Percentiles rank a stretch among this genome's conserved stretches.
Evolutionary conservation across 2,329 filamentous ascomycete genomes (phyloP).

Genomic region (Calonectria fujianensis): DNA sequence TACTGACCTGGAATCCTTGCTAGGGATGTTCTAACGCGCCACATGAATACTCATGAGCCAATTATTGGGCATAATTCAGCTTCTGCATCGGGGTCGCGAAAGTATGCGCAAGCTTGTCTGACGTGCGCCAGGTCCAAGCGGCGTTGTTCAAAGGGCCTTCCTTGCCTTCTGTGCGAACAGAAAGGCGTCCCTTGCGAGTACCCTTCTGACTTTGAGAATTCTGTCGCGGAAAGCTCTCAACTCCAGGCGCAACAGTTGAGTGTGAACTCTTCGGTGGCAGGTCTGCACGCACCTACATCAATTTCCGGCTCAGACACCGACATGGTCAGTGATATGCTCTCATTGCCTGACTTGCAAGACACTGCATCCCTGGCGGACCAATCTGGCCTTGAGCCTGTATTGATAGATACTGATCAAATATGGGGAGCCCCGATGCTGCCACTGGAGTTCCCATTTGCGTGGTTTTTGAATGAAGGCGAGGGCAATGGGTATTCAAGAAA

Average conservation of each 20-base stretch:
- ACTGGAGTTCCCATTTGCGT: not conserved
- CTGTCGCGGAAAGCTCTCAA: not conserved
- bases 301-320: not conserved
- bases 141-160: constrained; percentile 2
- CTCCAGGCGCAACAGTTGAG: not conserved
- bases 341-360: not conserved
- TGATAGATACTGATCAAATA: too few relatives aligned
- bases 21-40: constrained; percentile 1
- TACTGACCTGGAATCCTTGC: not conserved
- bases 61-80: not conserved
- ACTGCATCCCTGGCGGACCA: not conserved
- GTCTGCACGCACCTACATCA: not conserved
- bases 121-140: not conserved
- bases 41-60: not conserved
- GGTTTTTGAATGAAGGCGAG: not conserved
- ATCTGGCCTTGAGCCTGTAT: not conserved
- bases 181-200: not conserved
- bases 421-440: not conserved
- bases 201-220: not conserved
- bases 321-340: not conserved
- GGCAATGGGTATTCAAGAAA: too few relatives aligned
- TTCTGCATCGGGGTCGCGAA: not conserved
- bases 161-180: not conserved
- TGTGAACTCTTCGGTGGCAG: not conserved
- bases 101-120: not conserved